Evolutionary conservation across 2,329 filamentous ascomycete species (phyloP).

Genomic region (Elsinoe australis): DNA sequence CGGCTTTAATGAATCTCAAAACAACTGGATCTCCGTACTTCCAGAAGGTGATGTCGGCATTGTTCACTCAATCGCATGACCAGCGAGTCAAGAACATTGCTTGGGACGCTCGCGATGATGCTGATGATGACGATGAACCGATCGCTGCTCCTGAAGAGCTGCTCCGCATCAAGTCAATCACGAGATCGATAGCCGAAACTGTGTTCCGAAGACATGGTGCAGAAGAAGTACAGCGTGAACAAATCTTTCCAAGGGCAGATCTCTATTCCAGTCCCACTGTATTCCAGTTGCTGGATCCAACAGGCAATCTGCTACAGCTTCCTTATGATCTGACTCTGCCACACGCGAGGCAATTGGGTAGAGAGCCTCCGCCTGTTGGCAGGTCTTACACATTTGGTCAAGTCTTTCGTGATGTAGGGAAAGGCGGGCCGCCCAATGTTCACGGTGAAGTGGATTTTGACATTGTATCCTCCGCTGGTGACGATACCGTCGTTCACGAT

Average conservation of each 20-base stretch:
- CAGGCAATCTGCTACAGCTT: conserved; percentile 84
- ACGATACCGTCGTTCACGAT: conserved; percentile 79
- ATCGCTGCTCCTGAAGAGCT: conserved; percentile 23
- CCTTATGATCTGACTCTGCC: conserved; percentile 89
- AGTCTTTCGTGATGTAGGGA: conserved; percentile 72
- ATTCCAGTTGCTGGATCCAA: conserved; percentile 71
- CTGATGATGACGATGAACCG: conserved; percentile 14
- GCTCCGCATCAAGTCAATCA: conserved; percentile 37
- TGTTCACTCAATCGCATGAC: conserved; percentile 65
- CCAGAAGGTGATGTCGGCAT: conserved; percentile 74
- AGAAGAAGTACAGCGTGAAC: conserved; percentile 66
- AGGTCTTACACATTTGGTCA: conserved; percentile 81
- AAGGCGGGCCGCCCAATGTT: conserved; percentile 72
- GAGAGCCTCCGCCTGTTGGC: conserved; percentile 56
- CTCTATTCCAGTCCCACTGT: conserved; percentile 64
- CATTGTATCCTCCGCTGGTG: conserved; percentile 69
- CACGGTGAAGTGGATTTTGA: conserved; percentile 94
- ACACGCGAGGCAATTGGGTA: conserved; percentile 75
- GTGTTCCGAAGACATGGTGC: conserved; percentile 89
- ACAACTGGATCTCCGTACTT: conserved; percentile 83
- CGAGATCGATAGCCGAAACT: conserved; percentile 64
- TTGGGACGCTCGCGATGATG: no score
- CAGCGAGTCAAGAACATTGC: conserved; percentile 67
- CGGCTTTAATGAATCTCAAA: conserved; percentile 70
- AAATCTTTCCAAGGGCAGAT: conserved; percentile 72